A percentile compares a stretch with the other conserved stretches of the same genome.
Conservation (phyloP, 2,329 filamentous ascomycete species). For the Monilinia fructicola region DNA sequence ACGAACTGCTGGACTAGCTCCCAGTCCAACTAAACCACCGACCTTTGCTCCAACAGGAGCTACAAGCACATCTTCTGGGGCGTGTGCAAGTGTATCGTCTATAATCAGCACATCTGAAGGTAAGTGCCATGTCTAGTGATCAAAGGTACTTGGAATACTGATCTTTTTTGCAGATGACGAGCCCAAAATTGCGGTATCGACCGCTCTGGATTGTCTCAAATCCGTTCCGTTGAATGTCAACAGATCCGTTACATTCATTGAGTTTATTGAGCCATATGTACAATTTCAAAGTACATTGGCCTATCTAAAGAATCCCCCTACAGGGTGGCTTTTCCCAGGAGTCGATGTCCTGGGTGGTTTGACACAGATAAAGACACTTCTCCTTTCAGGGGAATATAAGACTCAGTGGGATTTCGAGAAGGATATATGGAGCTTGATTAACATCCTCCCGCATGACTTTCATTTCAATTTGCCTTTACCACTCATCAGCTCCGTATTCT, state of each 20-base stretch:
- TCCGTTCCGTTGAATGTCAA: slow-evolving; percentile 32
- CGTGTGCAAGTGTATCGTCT: slow-evolving; percentile 5
- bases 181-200: not conserved
- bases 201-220: slow-evolving; percentile 35
- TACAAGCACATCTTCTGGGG: not conserved
- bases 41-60: not conserved
- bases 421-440: slow-evolving; percentile 50
- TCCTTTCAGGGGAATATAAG: slow-evolving; percentile 27
- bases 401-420: slow-evolving; percentile 55
- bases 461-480: slow-evolving; percentile 59
- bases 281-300: slow-evolving; percentile 35
- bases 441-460: slow-evolving; percentile 60
- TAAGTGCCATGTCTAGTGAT: not conserved
- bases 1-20: not conserved
- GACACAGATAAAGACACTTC: slow-evolving; percentile 42
- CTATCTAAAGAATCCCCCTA: slow-evolving; percentile 51
- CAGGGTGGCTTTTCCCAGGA: slow-evolving; percentile 48
- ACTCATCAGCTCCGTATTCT: slow-evolving; percentile 47
- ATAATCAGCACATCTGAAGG: not conserved
- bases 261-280: slow-evolving; percentile 34
- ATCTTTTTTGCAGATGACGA: slow-evolving; percentile 15
- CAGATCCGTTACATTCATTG: slow-evolving; percentile 31
- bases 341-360: slow-evolving; percentile 39
- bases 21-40: not conserved
- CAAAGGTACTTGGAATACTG: not conserved